Base-by-base conservation (phyloP, 2,329 filamentous ascomycete species). In the Aureobasidium musti region DNA sequence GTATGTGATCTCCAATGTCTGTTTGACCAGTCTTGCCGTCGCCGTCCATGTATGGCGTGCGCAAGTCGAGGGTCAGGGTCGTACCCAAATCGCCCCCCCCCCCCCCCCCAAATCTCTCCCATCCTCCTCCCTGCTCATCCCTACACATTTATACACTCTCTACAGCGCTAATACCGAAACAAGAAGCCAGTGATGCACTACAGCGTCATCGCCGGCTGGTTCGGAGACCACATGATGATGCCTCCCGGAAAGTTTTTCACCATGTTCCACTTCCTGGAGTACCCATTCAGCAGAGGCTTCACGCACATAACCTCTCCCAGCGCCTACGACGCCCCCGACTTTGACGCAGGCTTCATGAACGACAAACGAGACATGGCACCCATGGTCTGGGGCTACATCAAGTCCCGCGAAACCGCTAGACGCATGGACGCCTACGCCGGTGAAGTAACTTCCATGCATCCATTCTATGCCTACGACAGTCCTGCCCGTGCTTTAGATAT, bases 101-200 rank as follows among this genome's bases (percentile, higher is more conserved):
- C 30, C 30, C 33, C 33, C 33, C 33, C 33, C 33, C n/a, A n/a
- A n/a, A n/a, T n/a, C n/a, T n/a, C n/a, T n/a, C n/a, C n/a, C n/a
- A n/a, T 35, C 10, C 8, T 8, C 33, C 6, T 33, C 30, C 4
- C 30, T 33, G 30, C 30, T 33, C 8, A 33, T 33, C 30, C 4
- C 8, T 4, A 8, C 30, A 33, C 30, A 8, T 33, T 33, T 33
- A n/a, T 33, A 4, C 30, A 5, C 30, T 33, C 30, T 33, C 30
- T 33, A 33, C 30, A 33, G 4, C 8, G 30, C 30, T 33, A 8
- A 33, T 8, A 8, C 30, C 30, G 4, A 8, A 5, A 5, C 30
- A 93, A 93, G 78, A 93, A 93, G 82, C 91, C 90, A 0, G 90
- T 93, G 50, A 93, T 93, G 90, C 91, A 93, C 75, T 93, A 93